These are phyloP conservation scores for Elsinoe fawcettii DNA, from an alignment of 2,329 filamentous ascomycete genomes.

Conservation along the genomic window DNA sequence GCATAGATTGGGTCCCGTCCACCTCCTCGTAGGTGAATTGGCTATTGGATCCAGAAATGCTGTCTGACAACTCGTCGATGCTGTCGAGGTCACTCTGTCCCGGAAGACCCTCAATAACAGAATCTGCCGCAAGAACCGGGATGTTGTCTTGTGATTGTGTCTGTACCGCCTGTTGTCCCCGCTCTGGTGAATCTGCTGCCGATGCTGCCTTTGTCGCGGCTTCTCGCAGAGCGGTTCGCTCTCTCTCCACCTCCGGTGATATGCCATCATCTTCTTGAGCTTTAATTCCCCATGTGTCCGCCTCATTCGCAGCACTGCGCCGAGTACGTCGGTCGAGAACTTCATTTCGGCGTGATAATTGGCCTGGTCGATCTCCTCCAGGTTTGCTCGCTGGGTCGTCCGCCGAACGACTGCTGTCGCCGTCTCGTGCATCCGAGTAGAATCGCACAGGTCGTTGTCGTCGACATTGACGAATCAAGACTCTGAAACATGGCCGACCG, in stretches of 20 bases:
- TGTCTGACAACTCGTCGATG: background rate
- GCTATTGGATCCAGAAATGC: background rate
- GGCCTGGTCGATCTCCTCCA: background rate
- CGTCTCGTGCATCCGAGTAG: conserved; percentile 2
- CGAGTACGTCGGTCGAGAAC: background rate
- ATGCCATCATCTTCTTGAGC: background rate
- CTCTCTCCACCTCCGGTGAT: conserved; percentile 3
- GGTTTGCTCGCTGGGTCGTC: background rate
- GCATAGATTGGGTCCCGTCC: background rate
- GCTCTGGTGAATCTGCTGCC: background rate
- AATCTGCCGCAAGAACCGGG: no score
- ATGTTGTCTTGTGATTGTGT: no score
- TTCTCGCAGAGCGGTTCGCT: background rate
- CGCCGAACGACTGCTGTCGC: background rate
- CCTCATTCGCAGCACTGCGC: background rate
- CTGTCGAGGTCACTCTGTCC: background rate
- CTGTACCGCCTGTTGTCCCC: background rate
- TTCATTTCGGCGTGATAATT: background rate
- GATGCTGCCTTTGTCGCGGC: background rate
- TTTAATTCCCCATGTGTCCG: background rate
- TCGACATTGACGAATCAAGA: background rate
- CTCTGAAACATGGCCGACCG: conserved; percentile 8
- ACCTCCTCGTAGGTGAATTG: background rate
- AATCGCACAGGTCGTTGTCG: conserved; percentile 3
- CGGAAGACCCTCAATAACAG: no score